Evolutionary conservation across 176 grass and related monocot genomes (phyloP), one percentile per base, ranked within the genome.

Genomic region (Typha latifolia): DNA sequence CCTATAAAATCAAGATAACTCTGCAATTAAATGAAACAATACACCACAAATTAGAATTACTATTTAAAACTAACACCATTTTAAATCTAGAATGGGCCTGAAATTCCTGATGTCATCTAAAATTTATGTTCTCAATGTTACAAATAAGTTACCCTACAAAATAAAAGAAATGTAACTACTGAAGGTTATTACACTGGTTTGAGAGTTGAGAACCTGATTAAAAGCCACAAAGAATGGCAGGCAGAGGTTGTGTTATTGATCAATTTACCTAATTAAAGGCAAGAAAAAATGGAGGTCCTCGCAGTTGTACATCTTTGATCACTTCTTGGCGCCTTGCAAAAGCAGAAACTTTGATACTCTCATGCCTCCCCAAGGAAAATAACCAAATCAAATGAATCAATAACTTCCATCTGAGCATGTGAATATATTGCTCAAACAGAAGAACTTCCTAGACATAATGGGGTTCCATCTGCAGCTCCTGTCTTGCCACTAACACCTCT

Each of bases 361-460:
- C 57, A 21, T 73, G 70, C 61, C 34, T 63, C 49, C 62, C 26
- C 32, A 18, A 73, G 56, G 62, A 82, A 48, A 10, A 21, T 9
- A 59, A 59, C 12, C 26, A 64, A 84, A 83, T 80, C 12, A 73
- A 88, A 78, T 76, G 22, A 84, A 81, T 68, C 66, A 53, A 78
- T 75, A 55, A 66, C 67, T 71, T 31, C 34, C 64, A 63, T 69
- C 51, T 56, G 71, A 81, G 72, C 52, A 63, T 68, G 47, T 37
- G 53, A 78, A 62, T 57, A 62, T 62, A 64, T 52, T 48, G 66
- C 66, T 66, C 32, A 62, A 61, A 62, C n/a, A 52, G 61, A 52
- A 73, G 61, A 81, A 69, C 29, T 61, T 68, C 56, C 68, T 90
- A 48, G 14, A 32, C 43, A 81, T 81, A 57, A 75, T 55, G 64